Base-by-base conservation (phyloP, 805 yeast genomes). In the Torulaspora delbrueckii region DNA sequence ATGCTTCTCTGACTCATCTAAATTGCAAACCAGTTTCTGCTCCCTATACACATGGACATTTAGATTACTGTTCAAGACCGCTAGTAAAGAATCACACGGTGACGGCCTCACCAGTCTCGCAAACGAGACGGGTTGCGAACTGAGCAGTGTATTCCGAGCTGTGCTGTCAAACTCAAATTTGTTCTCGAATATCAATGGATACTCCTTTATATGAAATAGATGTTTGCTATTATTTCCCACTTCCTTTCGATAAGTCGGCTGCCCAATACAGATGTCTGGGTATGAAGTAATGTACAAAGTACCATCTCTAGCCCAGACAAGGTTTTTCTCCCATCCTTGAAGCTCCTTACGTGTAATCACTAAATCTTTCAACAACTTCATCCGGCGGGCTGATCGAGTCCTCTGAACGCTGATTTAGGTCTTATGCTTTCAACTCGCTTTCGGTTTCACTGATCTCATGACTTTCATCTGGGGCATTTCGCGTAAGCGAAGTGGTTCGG, bases 281-380 rank as follows among this genome's bases (percentile, higher is more conserved):
- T 47, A 43, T 0, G 67, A 56, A 4, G 55, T 56, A 12, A 65
- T 40, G 28, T 49, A 62, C 13, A 65, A 24, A 3, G 57, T 53
- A 7, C 69, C 69, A 48, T 63, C 61, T 5, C 52, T 48, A 2
- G 56, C 55, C 69, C 69, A 65, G 6, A 42, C 32, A 3, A 63
- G 22, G 33, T 53, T 60, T 22, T 54, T 50, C 23, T 55, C 46
- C 60, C 62, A 59, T 39, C 56, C 56, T 31, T 52, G 56, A 8
- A 62, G 47, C 31, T 62, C 66, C 43, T 56, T 59, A 38, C 69
- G 54, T 9, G 35, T 33, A 6, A 65, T 42, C 13, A 53, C 38
- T 19, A 65, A 43, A 52, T 63, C 67, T 39, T 53, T 61, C 33
- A 62, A 33, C 12, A 57, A 19, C 27, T 55, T 62, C 66, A 63